phyloP scores from a whole-genome alignment of 306 rosid species.

The Cicer cuneatum region DNA sequence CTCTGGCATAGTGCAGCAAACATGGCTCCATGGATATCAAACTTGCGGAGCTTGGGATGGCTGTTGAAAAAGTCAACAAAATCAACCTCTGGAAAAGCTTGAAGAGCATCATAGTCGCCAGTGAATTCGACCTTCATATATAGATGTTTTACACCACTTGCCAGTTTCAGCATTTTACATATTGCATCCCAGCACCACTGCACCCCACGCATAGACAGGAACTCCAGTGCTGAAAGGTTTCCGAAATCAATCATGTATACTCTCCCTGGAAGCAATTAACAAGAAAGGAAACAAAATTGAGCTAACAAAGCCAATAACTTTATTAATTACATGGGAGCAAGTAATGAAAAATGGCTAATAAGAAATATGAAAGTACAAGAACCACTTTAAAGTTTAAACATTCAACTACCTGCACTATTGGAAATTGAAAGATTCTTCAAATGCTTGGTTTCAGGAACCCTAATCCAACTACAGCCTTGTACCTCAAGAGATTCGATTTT shows the following conservation, averaged over 20 bases:
- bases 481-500: slow-evolving; percentile 81
- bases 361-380: slow-evolving; percentile 23
- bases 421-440: slow-evolving; percentile 77
- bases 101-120: slow-evolving; percentile 83
- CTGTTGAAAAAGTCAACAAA: slow-evolving; percentile 89
- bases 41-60: slow-evolving; percentile 76
- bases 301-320: slow-evolving; percentile 5
- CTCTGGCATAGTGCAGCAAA: slow-evolving; percentile 98
- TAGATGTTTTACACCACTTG: slow-evolving; percentile 88
- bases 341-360: background rate
- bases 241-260: slow-evolving; percentile 91
- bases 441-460: slow-evolving; percentile 64
- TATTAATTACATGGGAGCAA: background rate
- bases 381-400: slow-evolving; percentile 30
- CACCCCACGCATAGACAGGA: slow-evolving; percentile 78
- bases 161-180: slow-evolving; percentile 78
- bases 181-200: slow-evolving; percentile 98
- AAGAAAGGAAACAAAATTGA: slow-evolving; percentile 11
- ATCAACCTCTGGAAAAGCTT: slow-evolving; percentile 93
- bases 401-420: slow-evolving; percentile 73
- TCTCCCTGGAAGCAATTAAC: slow-evolving; percentile 65
- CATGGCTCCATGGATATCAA: slow-evolving; percentile 97
- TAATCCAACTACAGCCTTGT: slow-evolving; percentile 97
- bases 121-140: slow-evolving; percentile 96
- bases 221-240: slow-evolving; percentile 72